Evolutionary conservation across 352 stramenopile species (phyloP).

Genomic region (Thalassiosira exigua): DNA sequence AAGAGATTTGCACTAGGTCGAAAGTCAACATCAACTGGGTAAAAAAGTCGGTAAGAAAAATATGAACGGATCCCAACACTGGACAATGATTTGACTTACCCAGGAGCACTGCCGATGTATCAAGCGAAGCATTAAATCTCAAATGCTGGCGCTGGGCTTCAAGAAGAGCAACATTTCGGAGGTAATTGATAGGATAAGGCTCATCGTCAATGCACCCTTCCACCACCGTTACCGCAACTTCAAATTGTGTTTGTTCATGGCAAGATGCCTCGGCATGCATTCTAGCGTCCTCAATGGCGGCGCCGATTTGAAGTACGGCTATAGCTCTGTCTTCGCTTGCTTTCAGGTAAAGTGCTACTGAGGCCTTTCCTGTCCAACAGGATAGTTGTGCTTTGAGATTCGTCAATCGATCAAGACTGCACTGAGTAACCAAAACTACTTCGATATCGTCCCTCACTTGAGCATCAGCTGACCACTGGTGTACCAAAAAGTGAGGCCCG

Average conservation of each 20-base stretch:
- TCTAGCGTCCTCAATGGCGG: neutral
- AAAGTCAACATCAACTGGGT: slow-evolving; percentile 35
- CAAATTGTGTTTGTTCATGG: no score
- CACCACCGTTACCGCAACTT: slow-evolving; percentile 19
- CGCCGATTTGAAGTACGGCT: slow-evolving; percentile 4
- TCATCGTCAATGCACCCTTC: slow-evolving; percentile 26
- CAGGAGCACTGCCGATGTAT: slow-evolving; percentile 31
- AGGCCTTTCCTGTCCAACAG: slow-evolving; percentile 25
- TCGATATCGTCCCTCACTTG: slow-evolving; percentile 14
- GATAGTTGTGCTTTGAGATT: slow-evolving; percentile 34
- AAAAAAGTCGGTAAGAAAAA: neutral
- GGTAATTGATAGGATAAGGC: slow-evolving; percentile 39
- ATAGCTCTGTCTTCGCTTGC: slow-evolving; percentile 7
- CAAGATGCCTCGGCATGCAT: no score
- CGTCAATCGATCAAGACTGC: slow-evolving; percentile 25
- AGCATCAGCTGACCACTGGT: slow-evolving; percentile 4
- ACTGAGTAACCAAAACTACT: slow-evolving; percentile 31
- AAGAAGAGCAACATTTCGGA: slow-evolving; percentile 33
- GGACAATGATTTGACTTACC: slow-evolving; percentile 15
- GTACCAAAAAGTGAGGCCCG: slow-evolving; percentile 1
- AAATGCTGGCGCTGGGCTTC: slow-evolving; percentile 32
- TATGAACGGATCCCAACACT: neutral
- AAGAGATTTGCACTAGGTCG: slow-evolving; percentile 8
- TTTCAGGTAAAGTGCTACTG: slow-evolving; percentile 29
- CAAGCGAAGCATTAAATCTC: slow-evolving; percentile 17